Base-by-base conservation (phyloP, 768 basidiomycete species). In the Epithele typhae region DNA sequence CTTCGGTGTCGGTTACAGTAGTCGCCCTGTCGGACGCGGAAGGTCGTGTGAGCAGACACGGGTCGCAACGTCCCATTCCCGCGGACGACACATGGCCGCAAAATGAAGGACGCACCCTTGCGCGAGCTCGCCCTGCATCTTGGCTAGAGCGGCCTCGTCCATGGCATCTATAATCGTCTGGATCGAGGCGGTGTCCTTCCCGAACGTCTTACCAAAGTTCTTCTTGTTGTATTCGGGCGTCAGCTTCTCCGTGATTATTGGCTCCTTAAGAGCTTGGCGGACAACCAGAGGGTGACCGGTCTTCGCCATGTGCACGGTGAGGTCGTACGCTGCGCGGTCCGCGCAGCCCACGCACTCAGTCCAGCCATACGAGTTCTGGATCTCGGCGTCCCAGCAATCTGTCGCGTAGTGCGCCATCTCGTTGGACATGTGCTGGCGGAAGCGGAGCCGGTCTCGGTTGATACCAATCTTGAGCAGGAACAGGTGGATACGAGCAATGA, bases 331-430 rank as follows among this genome's bases (percentile, higher is more conserved):
- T 1, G 93, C 91, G 38, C 96, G 87, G 68, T 99, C 96, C 27
- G 96, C 96, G 69, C 96, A 99, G 8, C 96, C 96, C 45, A 98
- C 94, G 65, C 96, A 99, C 70, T 99, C 96, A 43, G 92, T 95
- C 96, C 96, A 99, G 37, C 86, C 81, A 52, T 84, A 75, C 40
- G 90, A 87, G 44, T 90, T 92, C 52, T 92, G 78, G 54, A 98
- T 97, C 72, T 99, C 96, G 35, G 94, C 96, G 63, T 99, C 96
- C 96, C 96, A 99, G 68, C 96, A 99, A 69, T 98, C 95, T 32
- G 92, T 81, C 45, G 96, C 95, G 65, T 99, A 99, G 66, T 98
- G 96, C 1, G 96, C 96, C 95, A 98, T 98, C 74, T 98, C 96
- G 69, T 98, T 99, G 30, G 70, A 78, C 96, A 98, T 98, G 65